Evolutionary conservation across 345 rosid genomes (phyloP).

Genomic region (Salix udensis): DNA sequence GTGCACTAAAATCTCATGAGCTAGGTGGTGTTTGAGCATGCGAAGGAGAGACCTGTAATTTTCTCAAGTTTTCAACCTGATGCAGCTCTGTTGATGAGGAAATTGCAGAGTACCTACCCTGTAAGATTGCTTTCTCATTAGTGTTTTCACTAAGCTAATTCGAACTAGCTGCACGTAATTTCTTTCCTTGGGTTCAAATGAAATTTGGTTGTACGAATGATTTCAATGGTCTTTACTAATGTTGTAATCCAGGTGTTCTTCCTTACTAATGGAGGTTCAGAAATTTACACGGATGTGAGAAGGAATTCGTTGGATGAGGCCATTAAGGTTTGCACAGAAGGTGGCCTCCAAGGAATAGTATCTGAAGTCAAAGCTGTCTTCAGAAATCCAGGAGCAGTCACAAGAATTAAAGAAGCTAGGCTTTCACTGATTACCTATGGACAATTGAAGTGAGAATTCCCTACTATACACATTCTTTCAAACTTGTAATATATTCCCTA

Average conservation of each 20-base stretch:
- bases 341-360: constrained; percentile 29
- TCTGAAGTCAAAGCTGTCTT: constrained; percentile 24
- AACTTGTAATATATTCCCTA: not conserved
- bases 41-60: constrained; percentile 13
- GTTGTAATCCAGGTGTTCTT: constrained; percentile 21
- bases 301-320: constrained; percentile 30
- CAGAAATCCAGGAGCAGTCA: constrained; percentile 25
- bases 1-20: no score
- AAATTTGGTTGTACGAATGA: not conserved
- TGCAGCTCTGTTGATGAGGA: constrained; percentile 26
- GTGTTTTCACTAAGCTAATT: no score
- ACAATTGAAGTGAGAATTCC: constrained; percentile 18
- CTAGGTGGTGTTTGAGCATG: constrained; percentile 24
- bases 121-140: not conserved
- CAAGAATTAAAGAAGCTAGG: constrained; percentile 15
- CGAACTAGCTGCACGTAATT: no score
- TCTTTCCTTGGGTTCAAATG: no score
- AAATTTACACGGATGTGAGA: constrained; percentile 18
- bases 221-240: not conserved
- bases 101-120: constrained; percentile 21
- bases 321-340: constrained; percentile 23
- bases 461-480: not conserved
- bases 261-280: constrained; percentile 29
- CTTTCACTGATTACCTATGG: constrained; percentile 24
- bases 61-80: constrained; percentile 32